Conservation (phyloP, 1,284 basidiomycete genomes). For the Ustilago lituana region DNA sequence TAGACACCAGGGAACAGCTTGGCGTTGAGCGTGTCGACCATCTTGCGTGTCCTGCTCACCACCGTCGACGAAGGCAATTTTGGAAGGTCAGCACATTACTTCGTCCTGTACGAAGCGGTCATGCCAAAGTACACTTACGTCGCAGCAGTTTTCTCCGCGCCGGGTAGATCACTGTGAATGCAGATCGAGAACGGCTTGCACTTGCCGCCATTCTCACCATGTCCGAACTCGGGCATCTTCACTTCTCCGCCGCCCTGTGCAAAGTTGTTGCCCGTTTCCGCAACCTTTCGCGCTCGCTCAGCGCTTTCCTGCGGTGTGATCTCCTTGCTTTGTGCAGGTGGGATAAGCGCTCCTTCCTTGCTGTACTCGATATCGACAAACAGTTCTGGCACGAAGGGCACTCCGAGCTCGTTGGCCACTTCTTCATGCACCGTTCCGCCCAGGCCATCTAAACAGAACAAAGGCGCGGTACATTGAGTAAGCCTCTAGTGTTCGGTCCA, state of each 20-base stretch:
- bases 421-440: constrained; percentile 28
- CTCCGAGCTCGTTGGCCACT: constrained; percentile 18
- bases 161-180: constrained; percentile 33
- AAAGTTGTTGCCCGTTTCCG: constrained; percentile 22
- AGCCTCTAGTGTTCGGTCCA: too few relatives aligned
- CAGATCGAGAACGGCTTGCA: constrained; percentile 39
- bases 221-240: constrained; percentile 23
- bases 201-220: constrained; percentile 13
- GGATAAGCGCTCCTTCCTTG: constrained; percentile 29
- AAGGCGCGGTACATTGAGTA: too few relatives aligned
- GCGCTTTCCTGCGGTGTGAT: constrained; percentile 34
- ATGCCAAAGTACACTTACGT: constrained; percentile 5
- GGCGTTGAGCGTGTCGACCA: constrained; percentile 27
- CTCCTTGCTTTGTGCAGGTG: constrained; percentile 34
- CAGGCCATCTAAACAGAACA: constrained; percentile 18
- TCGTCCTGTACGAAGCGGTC: background rate
- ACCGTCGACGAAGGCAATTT: background rate
- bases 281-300: constrained; percentile 25
- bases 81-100: background rate
- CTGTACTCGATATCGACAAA: constrained; percentile 45
- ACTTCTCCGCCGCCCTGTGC: constrained; percentile 26
- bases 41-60: constrained; percentile 13
- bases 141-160: constrained; percentile 15
- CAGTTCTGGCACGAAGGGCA: constrained; percentile 37
- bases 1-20: constrained; percentile 26